phyloP scores from a whole-genome alignment of 2,329 filamentous ascomycete species.

The Aspergillus brasiliensis region DNA sequence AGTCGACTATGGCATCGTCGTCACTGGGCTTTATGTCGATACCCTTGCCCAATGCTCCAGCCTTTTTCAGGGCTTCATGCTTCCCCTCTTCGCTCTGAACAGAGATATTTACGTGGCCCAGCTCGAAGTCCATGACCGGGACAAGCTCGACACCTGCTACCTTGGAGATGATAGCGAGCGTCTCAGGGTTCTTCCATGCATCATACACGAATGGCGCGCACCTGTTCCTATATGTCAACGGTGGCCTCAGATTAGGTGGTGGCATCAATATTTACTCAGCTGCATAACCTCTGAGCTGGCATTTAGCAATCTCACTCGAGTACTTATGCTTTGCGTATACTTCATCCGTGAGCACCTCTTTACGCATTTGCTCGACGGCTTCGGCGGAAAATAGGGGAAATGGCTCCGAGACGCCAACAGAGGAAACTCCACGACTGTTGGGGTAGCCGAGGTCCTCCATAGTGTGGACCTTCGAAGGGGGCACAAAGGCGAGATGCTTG shows the following conservation, averaged over 20 bases:
- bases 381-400: conserved; percentile 65
- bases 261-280: conserved; percentile 51
- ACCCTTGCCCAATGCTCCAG: conserved; percentile 46
- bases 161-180: conserved; percentile 52
- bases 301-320: conserved; percentile 61
- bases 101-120: conserved; percentile 59
- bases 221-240: conserved; percentile 35
- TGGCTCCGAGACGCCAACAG: conserved; percentile 65
- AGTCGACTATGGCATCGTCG: conserved; percentile 60
- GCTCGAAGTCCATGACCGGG: conserved; percentile 57
- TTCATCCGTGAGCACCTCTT: conserved; percentile 61
- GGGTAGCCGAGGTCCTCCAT: conserved; percentile 65
- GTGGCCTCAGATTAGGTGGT: background rate
- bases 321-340: conserved; percentile 61
- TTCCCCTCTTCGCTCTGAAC: conserved; percentile 54
- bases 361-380: conserved; percentile 63
- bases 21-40: conserved; percentile 47
- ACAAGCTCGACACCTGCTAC: conserved; percentile 60
- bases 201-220: conserved; percentile 67
- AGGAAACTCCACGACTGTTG: conserved; percentile 60
- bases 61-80: conserved; percentile 44
- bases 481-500: conserved; percentile 58
- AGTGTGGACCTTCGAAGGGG: conserved; percentile 55
- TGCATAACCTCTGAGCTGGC: conserved; percentile 58
- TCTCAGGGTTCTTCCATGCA: conserved; percentile 59